Percentiles rank a stretch among this genome's conserved stretches.
Conservation (phyloP, 2,329 filamentous ascomycete genomes). For the Aspergillus sp. region DNA sequence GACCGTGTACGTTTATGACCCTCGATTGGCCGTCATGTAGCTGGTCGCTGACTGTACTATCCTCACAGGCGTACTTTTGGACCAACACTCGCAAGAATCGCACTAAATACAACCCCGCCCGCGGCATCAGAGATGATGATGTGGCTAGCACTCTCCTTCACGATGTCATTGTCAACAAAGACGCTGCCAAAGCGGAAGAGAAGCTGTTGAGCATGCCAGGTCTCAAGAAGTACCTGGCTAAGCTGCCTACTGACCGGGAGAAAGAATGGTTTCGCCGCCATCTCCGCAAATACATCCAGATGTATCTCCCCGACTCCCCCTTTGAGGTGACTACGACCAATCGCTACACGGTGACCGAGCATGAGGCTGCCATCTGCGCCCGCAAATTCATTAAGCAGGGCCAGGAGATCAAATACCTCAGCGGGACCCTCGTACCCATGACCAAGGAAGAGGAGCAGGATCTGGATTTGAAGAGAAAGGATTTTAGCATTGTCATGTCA, state of each 20-base stretch:
- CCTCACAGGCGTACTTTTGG: constrained; percentile 84
- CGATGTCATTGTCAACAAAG: constrained; percentile 72
- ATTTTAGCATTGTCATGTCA: constrained; percentile 96
- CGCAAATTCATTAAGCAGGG: constrained; percentile 76
- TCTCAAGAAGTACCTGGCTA: constrained; percentile 68
- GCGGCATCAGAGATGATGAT: constrained; percentile 70
- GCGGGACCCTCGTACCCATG: constrained; percentile 88
- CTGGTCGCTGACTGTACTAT: constrained; percentile 24
- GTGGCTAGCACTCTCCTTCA: constrained; percentile 62
- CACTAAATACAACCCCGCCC: constrained; percentile 78
- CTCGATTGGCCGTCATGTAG: constrained; percentile 1
- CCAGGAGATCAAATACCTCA: constrained; percentile 86
- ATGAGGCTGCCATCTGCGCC: constrained; percentile 86
- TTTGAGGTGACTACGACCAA: constrained; percentile 95
- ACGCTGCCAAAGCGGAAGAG: constrained; percentile 69
- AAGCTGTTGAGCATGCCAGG: constrained; percentile 72
- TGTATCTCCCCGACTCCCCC: constrained; percentile 90
- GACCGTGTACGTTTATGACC: constrained; percentile 72
- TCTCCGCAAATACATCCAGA: constrained; percentile 84
- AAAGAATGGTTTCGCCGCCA: constrained; percentile 85
- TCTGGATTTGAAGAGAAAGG: constrained; percentile 78
- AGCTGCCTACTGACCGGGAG: constrained; percentile 73
- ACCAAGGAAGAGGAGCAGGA: constrained; percentile 86
- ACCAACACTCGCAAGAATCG: constrained; percentile 93
- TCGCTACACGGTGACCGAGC: constrained; percentile 86